A percentile compares a stretch with the other conserved stretches of the same genome.
Evolutionary conservation across 2,329 filamentous ascomycete genomes (phyloP).

Genomic region (Botrytis byssoidea): DNA sequence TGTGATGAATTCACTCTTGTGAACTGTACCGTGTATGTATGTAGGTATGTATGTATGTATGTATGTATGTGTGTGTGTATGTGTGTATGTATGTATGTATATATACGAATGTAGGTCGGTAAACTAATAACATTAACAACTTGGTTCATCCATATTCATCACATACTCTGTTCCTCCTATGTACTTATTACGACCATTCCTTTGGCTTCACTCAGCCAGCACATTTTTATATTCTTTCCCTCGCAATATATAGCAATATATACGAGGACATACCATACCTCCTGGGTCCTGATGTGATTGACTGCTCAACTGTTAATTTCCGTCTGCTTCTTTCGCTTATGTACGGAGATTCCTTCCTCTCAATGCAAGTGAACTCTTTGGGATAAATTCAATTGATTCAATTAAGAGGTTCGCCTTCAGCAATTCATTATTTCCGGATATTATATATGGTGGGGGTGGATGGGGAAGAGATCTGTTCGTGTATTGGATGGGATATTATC

Average conservation of each 20-base stretch:
- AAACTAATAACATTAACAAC: too few species aligned
- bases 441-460: neutral
- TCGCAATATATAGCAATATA: neutral
- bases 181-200: neutral
- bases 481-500: slow-evolving; percentile 10
- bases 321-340: neutral
- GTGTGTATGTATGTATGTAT: too few species aligned
- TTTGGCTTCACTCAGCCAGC: neutral
- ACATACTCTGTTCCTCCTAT: too few species aligned
- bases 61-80: too few species aligned
- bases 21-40: too few species aligned
- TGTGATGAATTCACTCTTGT: neutral
- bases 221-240: neutral
- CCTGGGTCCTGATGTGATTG: neutral
- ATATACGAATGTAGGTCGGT: too few species aligned
- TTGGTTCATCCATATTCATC: neutral
- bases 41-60: too few species aligned
- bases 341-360: neutral
- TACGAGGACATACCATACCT: neutral
- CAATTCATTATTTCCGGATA: neutral
- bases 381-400: neutral
- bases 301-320: neutral
- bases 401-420: neutral
- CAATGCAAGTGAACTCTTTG: neutral
- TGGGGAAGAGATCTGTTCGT: neutral